Base-by-base conservation (phyloP, 2,329 filamentous ascomycete genomes). In the Pseudofabraea citricarpa region DNA sequence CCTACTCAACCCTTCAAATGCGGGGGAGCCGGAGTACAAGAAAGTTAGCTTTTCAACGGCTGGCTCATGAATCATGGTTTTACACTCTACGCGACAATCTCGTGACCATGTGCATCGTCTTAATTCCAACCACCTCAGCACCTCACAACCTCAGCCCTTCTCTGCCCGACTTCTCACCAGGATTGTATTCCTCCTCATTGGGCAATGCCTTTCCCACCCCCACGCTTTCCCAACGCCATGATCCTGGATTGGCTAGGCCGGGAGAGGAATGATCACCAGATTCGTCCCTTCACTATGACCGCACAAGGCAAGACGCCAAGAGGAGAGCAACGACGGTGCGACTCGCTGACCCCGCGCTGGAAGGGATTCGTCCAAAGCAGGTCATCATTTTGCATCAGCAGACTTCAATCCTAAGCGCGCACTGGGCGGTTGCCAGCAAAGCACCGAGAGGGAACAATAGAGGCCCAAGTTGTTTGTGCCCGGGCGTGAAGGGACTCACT, bases 211-310 rank as follows among this genome's bases (percentile, higher is more conserved):
- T 27, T 13, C 13, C 8, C 8, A 12, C 27, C 27, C 27, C 27
- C 27, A 31, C 24, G 32, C 31, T 21, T 35, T 50, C 37, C 46
- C 50, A 50, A 43, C 43, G 44, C 46, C 52, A 40, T 23, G 40
- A 48, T 44, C 45, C 46, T 52, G 52, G 50, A 47, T 42, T 35
- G 40, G 12, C 46, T 46, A 46, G 36, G 41, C 44, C 33, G 29
- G 16, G 38, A 37, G 18, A 15, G 46, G 49, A 21, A 42, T 46
- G 52, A 51, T 54, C 52, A 54, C 36, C 50, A 47, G 47, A 32
- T 27, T 37, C 41, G 27, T 21, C 8, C 43, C 43, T 31, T 31
- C 27, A 31, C 16, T 15, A 6, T 31, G 6, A 31, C 16, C 16
- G 27, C 9, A 31, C 13, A 31, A n/a, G 16, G 9, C 9, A 31